Conservation (phyloP, 208 protist genomes). For the Strigomonas galati region DNA sequence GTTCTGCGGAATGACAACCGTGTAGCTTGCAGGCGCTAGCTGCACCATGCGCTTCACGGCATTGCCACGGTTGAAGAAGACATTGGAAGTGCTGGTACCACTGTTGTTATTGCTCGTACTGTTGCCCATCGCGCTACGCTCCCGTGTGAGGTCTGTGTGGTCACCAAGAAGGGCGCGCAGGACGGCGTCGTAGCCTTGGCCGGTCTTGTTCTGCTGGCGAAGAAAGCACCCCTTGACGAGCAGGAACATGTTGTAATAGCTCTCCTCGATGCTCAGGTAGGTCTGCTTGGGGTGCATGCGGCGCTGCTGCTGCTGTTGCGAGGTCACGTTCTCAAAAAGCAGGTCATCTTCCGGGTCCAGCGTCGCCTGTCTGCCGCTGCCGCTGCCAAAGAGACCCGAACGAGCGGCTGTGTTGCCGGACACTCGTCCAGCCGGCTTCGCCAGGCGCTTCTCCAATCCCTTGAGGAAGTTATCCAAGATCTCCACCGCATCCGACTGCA, state of each 20-base stretch:
- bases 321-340: not conserved
- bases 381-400: not conserved
- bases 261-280: constrained; percentile 1
- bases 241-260: not conserved
- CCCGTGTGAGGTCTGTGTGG: constrained; percentile 23
- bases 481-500: constrained; percentile 4
- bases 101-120: not conserved
- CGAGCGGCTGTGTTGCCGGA: not conserved
- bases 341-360: not conserved
- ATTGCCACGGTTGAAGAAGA: constrained; percentile 44
- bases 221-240: constrained; percentile 62
- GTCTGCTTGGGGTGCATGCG: not conserved
- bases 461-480: not conserved
- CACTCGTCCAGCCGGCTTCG: not conserved
- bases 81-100: not conserved
- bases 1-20: constrained; percentile 53
- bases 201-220: constrained; percentile 47
- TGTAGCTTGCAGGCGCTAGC: constrained; percentile 49
- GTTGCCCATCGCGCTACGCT: not conserved
- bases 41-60: constrained; percentile 78
- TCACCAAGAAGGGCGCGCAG: constrained; percentile 74
- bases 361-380: not conserved
- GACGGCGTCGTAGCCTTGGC: constrained; percentile 68
- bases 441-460: not conserved
- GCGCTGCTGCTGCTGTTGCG: not conserved